Conservation (phyloP, 306 rosid species). For the Cicer arietinum region DNA sequence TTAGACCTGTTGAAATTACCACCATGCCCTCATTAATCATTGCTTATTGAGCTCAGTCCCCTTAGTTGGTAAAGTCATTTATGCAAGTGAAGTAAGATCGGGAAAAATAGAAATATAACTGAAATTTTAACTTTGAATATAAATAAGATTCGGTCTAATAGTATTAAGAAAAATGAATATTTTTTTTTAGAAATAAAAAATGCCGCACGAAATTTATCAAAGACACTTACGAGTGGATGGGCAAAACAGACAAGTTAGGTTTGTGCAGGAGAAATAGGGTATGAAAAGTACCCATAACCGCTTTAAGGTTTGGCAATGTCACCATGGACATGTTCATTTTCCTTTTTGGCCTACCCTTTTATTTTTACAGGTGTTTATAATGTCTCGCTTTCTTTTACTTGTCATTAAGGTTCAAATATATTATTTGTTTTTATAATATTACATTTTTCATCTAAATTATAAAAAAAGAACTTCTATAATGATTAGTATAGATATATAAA, state of each 20-base stretch:
- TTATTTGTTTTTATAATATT: too few species aligned
- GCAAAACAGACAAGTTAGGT: slow-evolving; percentile 54
- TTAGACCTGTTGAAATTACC: slow-evolving; percentile 45
- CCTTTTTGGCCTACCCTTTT: slow-evolving; percentile 53
- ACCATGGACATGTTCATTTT: slow-evolving; percentile 52
- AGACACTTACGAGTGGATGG: slow-evolving; percentile 62
- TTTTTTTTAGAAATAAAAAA: slow-evolving; percentile 33
- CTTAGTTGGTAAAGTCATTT: slow-evolving; percentile 50
- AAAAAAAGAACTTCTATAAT: too few species aligned
- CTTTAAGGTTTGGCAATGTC: slow-evolving; percentile 62
- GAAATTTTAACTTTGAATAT: too few species aligned
- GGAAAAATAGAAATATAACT: neutral
- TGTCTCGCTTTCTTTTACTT: slow-evolving; percentile 45
- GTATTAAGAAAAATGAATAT: too few species aligned
- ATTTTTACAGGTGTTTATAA: slow-evolving; percentile 57
- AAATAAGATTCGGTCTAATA: too few species aligned
- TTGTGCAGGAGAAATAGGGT: slow-evolving; percentile 46
- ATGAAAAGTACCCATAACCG: slow-evolving; percentile 66
- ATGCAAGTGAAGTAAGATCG: slow-evolving; percentile 44
- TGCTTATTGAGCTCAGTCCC: neutral
- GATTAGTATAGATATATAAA: too few species aligned
- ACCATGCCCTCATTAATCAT: slow-evolving; percentile 54
- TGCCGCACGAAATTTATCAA: slow-evolving; percentile 43
- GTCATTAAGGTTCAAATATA: slow-evolving; percentile 5
- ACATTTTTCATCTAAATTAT: too few species aligned